A percentile compares a stretch with the other conserved stretches of the same genome.
Conservation (phyloP, 441 rosid genomes). For the Bocquillonia castaneifolia region DNA sequence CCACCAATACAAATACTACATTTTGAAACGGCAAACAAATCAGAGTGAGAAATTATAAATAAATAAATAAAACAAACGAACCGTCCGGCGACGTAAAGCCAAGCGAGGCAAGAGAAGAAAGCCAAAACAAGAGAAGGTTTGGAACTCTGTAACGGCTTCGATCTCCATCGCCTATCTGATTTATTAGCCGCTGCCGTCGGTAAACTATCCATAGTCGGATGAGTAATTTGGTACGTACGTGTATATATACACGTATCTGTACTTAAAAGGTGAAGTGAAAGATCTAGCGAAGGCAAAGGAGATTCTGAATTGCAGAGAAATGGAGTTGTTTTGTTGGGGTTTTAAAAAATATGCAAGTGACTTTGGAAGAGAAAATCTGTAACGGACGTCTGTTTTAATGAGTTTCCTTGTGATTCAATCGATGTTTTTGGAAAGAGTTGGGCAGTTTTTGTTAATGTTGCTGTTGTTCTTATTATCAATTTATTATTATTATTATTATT, state of each 20-base stretch:
- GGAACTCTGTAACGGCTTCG: constrained; percentile 64
- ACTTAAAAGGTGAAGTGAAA: neutral
- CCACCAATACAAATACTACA: neutral
- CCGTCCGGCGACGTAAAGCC: constrained; percentile 99
- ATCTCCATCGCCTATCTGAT: constrained; percentile 74
- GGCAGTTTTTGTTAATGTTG: neutral
- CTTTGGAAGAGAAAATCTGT: neutral
- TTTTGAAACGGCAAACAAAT: constrained; percentile 7
- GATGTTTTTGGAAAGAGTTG: neutral
- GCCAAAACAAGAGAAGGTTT: constrained; percentile 74
- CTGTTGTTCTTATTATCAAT: no score
- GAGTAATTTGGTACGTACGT: neutral
- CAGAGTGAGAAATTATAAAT: neutral
- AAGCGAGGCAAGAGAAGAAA: constrained; percentile 92
- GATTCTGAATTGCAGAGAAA: neutral
- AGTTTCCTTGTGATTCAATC: neutral
- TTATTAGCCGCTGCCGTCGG: constrained; percentile 64
- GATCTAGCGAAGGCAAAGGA: constrained; percentile 2
- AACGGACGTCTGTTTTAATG: constrained; percentile 19
- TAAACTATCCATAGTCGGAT: constrained; percentile 53
- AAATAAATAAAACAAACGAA: constrained; percentile 28
- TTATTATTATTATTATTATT: no score
- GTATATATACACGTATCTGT: neutral
- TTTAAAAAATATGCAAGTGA: neutral
- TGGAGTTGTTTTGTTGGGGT: neutral